Evolutionary conservation across 352 stramenopile genomes (phyloP), one percentile per base, ranked within the genome.

Genomic region (Phytophthora citricola): DNA sequence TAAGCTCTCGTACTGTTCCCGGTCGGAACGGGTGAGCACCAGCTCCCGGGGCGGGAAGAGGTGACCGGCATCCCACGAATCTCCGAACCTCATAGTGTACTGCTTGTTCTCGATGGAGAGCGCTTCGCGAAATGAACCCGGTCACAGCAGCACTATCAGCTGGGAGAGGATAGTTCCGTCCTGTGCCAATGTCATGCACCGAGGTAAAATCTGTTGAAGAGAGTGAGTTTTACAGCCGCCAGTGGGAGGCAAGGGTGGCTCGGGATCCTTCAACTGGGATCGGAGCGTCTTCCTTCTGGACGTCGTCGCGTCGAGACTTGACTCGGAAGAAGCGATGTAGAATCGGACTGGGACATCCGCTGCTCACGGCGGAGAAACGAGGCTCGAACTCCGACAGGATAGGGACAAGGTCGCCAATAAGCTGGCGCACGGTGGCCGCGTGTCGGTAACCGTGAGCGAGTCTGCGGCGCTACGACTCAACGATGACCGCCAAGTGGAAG

Each of bases 1-100:
- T 31, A 80, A 36, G 12, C 62, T 60, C 24, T 73, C 53, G 38
- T 67, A 71, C 17, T 68, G 31, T 44, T 76, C 52, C 32, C 14
- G 54, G 53, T 78, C 66, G 1, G 50, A 32, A 7, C 52, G 41
- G 1, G 61, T 70, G 41, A 78, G 57, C 26, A 75, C 38, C 15
- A 78, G 24, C 29, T 72, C 60, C 10, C 47, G 66, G 5, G 71
- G 71, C 3, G 71, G 71, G 31, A 75, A 78, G 24, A 73, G 39
- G 45, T 78, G 57, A 1, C 66, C 66, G 27, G 69, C 69, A 53
- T 78, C 69, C 69, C 69, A 78, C n/a, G 69, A 68, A 43, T 71
- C 40, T 69, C 51, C 55, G 55, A 78, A 78, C 40, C 56, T 53
- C 69, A 78, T 75, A 41, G 15, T 63, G 17, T 43, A 54, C 8